Evolutionary conservation across 495 filamentous ascomycete species (phyloP), one percentile per base, ranked within the genome.

Genomic region (Filosporella fistucella): DNA sequence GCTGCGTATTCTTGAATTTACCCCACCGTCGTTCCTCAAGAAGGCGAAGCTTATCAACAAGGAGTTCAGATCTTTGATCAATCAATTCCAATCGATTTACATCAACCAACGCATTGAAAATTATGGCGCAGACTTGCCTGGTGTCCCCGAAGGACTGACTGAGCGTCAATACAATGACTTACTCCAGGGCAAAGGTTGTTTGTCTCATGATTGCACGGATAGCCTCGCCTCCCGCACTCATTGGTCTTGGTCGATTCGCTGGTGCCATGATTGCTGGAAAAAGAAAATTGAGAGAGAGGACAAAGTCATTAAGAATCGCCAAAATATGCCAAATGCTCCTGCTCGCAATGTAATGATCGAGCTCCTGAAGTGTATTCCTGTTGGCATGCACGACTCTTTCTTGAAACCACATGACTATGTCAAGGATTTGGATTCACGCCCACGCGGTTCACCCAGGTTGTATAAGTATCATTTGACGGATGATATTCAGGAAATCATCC

Each of bases 171-270:
- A 55, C 26, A 57, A 45, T 33, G 42, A 57, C 30, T 32, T 61
- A 4, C 33, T 61, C 16, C 47, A 49, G 16, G 54, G 54, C 10
- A 61, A 55, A 33, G 58, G 58, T 20, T 61, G 58, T 30, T 24
- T 51, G 28, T 30, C 49, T 21, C 42, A 37, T 0, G 44, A 28
- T 12, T 61, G 58, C 36, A 14, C 16, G 1, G 51, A 61, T 30
- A 47, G 46, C 4, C 34, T 22, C 8, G 46, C 51, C 1, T 34
- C 42, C 1, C 16, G 53, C 34, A 49, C 54, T 7, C 47, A 61
- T 25, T 61, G 58, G 58, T 51, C 58, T 6, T 61, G 54, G 58
- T 17, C 30, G 2, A 54, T 57, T 30, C 36, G 58, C 36, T 55
- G 51, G 47, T 61, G 58, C 36, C 23, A 21, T 12, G 17, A 29